Base-by-base conservation (phyloP, 805 yeast genomes). In the Myxozyma mucilagina region DNA sequence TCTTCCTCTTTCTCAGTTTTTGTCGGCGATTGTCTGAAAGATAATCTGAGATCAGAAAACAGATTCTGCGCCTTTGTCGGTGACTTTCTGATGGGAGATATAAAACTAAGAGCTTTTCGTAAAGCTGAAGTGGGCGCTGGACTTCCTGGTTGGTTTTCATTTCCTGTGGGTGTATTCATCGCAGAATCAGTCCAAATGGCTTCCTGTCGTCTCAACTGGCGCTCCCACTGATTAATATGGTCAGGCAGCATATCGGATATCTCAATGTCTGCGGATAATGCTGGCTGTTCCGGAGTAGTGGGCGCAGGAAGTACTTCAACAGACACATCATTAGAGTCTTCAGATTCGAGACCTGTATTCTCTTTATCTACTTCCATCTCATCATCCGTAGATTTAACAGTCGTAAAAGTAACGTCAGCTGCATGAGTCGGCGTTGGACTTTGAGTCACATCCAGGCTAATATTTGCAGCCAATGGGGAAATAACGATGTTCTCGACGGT, bases 201-300 rank as follows among this genome's bases (percentile, higher is more conserved):
- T 29, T 60, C 64, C 18, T 34, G 54, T 42, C 43, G 32, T 10
- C 64, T 51, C 32, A 50, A 52, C 32, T 60, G 57, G 14, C 42
- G 44, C 35, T 60, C 64, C 64, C 64, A 60, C 20, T 51, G 48
- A 41, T 44, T 57, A 31, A 60, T 60, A 18, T 47, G 51, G 24
- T 56, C 64, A 7, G 64, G 61, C 18, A 49, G 29, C 53, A 49
- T 49, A 18, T 49, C 53, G 35, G 54, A 42, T 16, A 36, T 31
- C 13, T 49, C 59, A 13, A 20, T 24, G 11, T 24, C 24, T 29
- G 49, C 14, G 13, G 42, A 13, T 5, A 42, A 18, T 35, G 1
- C n/a, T 2, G 38, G 5, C 38, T 11, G 47, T 0, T 34, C 38
- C 8, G 38, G 24, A 34, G 18, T n/a, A 29, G 43, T 35, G 36